A percentile compares a stretch with the other conserved stretches of the same genome.
Conservation (phyloP, 2,329 filamentous ascomycete genomes). For the Aspergillus fructus region DNA sequence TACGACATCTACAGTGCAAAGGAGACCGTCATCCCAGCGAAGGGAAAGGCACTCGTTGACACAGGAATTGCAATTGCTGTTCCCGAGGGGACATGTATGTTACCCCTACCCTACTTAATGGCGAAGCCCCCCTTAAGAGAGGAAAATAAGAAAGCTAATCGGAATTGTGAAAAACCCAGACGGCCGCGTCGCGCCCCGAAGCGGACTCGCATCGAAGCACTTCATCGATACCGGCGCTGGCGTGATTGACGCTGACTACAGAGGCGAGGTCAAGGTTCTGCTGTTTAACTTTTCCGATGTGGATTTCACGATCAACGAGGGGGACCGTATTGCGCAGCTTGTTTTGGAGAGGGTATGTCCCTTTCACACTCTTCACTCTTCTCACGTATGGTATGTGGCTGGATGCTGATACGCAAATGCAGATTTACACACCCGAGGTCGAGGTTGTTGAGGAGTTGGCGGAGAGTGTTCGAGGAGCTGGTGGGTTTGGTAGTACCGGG, state of each 20-base stretch:
- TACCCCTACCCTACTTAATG: not conserved
- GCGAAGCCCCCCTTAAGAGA: not conserved
- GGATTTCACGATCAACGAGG: conserved; percentile 78
- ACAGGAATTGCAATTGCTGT: conserved; percentile 91
- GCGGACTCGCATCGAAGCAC: conserved; percentile 88
- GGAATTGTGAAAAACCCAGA: conserved; percentile 51
- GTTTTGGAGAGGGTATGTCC: conserved; percentile 72
- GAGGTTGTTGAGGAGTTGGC: conserved; percentile 85
- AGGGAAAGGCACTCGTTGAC: conserved; percentile 82
- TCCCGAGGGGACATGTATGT: conserved; percentile 81
- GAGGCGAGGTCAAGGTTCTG: conserved; percentile 88
- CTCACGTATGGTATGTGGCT: not conserved
- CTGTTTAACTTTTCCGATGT: conserved; percentile 87
- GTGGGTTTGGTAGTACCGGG: conserved; percentile 89
- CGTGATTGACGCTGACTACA: conserved; percentile 97
- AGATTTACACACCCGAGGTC: conserved; percentile 90
- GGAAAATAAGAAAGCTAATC: not conserved
- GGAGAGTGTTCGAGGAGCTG: conserved; percentile 84
- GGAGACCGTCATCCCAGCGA: conserved; percentile 71
- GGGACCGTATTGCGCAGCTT: conserved; percentile 90
- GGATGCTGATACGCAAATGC: not conserved
- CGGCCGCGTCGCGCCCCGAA: conserved; percentile 84
- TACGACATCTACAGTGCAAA: conserved; percentile 87
- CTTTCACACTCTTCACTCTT: not conserved
- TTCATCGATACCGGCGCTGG: conserved; percentile 95